Percentiles rank a stretch among this genome's conserved stretches.
Evolutionary conservation across 2,329 filamentous ascomycete species (phyloP).

Genomic region (Hypocrella siamensis): DNA sequence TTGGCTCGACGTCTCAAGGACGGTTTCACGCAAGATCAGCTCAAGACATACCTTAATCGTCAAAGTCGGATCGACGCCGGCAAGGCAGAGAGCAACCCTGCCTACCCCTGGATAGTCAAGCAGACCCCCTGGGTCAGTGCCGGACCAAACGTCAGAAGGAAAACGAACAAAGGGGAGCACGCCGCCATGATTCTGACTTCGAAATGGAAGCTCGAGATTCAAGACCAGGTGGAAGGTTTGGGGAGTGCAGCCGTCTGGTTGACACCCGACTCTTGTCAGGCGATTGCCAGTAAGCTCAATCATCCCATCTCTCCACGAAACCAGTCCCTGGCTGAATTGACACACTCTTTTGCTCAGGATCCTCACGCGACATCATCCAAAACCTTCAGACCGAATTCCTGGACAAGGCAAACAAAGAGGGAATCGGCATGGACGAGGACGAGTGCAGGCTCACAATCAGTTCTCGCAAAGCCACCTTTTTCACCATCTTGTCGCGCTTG

Average conservation of each 20-base stretch:
- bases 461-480: slow-evolving; percentile 13
- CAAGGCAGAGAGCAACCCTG: slow-evolving; percentile 1
- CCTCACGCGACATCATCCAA: slow-evolving; percentile 10
- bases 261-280: slow-evolving; percentile 22
- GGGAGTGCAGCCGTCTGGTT: slow-evolving; percentile 26
- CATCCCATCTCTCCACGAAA: too few species aligned
- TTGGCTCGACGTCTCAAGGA: slow-evolving; percentile 21
- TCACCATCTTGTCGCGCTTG: slow-evolving; percentile 19
- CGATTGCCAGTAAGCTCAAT: slow-evolving; percentile 33
- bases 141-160: slow-evolving; percentile 4
- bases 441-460: slow-evolving; percentile 14
- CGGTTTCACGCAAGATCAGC: slow-evolving; percentile 31
- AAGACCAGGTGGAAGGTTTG: slow-evolving; percentile 25
- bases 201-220: slow-evolving; percentile 33
- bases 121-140: slow-evolving; percentile 27
- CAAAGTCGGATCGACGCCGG: slow-evolving; percentile 1
- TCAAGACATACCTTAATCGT: slow-evolving; percentile 23
- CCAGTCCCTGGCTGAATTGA: too few species aligned
- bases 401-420: slow-evolving; percentile 15
- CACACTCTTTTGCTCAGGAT: too few species aligned
- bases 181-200: slow-evolving; percentile 27
- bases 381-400: slow-evolving; percentile 15
- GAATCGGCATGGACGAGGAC: slow-evolving; percentile 8
- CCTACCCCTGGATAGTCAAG: slow-evolving; percentile 25
- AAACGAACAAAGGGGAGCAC: slow-evolving; percentile 22